Evolutionary conservation across 306 rosid genomes (phyloP), one percentile per base, ranked within the genome.

Genomic region (Cicer yamashitae): DNA sequence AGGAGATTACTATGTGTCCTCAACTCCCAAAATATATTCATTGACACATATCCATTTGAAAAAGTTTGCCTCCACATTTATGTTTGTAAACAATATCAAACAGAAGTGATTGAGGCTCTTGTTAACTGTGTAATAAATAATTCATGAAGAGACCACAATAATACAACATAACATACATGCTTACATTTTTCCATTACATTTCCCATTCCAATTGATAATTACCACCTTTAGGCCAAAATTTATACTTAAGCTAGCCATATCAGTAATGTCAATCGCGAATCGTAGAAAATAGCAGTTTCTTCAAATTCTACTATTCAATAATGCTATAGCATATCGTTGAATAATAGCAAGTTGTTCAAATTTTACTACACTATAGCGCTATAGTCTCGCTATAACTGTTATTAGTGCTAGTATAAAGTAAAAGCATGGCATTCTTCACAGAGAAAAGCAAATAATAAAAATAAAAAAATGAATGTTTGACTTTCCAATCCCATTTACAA

Each of bases 141-240:
- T 54, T 45, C 22, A 67, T 34, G 15, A 44, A 59, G 38, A 14
- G 50, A 48, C 8, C 15, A 7, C 63, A 18, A 69, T 68, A 47
- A 30, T 44, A 30, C 11, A 30, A 25, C 41, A 25, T 59, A 38
- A 38, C 11, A 38, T 2, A 40, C 45, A 40, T 3, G 13, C 46
- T 10, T 46, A 14, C 7, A 47, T 39, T 41, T 67, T 37, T 47
- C 47, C 54, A 20, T 38, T 45, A 3, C 44, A 18, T 47, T 45
- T 25, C 30, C 30, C 30, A 25, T 25, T 25, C 30, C 30, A 48
- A 13, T 11, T 10, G 38, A 39, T 13, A 13, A 46, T 3, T 37
- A 25, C 10, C 18, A 68, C 59, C 52, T 25, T 47, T 37, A 69
- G 70, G 52, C 61, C 48, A 80, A 73, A 65, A 38, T 17, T 14